phyloP scores from a whole-genome alignment of 2,329 filamentous ascomycete genomes.

The Chalara sp. region DNA sequence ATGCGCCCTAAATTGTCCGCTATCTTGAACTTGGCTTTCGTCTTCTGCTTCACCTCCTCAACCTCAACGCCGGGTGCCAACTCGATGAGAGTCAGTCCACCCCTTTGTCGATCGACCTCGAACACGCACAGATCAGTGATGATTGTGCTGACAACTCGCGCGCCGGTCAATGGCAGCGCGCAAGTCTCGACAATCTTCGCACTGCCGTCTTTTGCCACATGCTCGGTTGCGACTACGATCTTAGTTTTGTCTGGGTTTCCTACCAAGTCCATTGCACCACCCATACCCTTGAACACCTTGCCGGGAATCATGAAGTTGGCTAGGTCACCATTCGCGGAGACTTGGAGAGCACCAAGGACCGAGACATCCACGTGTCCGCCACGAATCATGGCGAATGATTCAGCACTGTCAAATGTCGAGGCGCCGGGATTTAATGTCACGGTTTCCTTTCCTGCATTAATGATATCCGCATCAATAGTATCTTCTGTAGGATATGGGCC shows the following conservation, averaged over 20 bases:
- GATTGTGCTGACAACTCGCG: constrained; percentile 60
- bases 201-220: constrained; percentile 60
- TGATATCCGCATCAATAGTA: constrained; percentile 68
- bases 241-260: constrained; percentile 64
- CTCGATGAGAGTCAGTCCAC: constrained; percentile 61
- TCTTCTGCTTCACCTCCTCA: constrained; percentile 64
- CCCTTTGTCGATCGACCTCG: constrained; percentile 56
- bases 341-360: constrained; percentile 63
- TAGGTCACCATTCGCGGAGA: constrained; percentile 68
- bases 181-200: constrained; percentile 62
- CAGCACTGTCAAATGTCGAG: constrained; percentile 69
- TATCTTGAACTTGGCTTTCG: constrained; percentile 60
- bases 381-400: constrained; percentile 82
- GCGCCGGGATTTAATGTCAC: constrained; percentile 73
- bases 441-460: constrained; percentile 84
- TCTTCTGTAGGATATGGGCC: constrained; percentile 69
- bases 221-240: constrained; percentile 64
- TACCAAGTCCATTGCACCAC: constrained; percentile 67
- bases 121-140: constrained; percentile 73
- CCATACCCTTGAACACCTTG: constrained; percentile 80
- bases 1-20: constrained; percentile 49
- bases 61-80: constrained; percentile 61
- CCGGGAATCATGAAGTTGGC: constrained; percentile 88
- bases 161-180: constrained; percentile 57
- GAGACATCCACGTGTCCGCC: constrained; percentile 77